Conservation (phyloP, 306 rosid species). For the Cucurbita pepo region DNA sequence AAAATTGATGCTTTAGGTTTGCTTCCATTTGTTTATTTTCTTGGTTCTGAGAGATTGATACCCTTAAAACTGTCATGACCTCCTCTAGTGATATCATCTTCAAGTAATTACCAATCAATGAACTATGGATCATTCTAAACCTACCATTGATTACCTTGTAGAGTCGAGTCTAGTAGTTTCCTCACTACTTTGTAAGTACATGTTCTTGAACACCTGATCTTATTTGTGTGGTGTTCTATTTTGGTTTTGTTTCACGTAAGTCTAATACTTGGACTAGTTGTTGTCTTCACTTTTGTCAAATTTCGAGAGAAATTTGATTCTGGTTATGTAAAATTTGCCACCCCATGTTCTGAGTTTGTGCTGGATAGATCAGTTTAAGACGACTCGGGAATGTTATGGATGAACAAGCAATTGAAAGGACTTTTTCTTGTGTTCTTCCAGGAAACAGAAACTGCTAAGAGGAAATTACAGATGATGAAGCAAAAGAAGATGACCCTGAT, state of each 20-base stretch:
- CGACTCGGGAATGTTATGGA: not conserved
- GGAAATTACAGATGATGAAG: constrained; percentile 38
- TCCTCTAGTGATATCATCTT: not conserved
- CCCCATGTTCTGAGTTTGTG: not conserved
- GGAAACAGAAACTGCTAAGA: constrained; percentile 58
- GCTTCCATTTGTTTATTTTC: not conserved
- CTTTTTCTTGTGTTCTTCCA: constrained; percentile 10
- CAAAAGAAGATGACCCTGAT: constrained; percentile 43
- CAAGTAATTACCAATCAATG: not conserved
- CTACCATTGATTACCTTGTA: not conserved
- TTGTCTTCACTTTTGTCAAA: not conserved
- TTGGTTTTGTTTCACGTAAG: not conserved
- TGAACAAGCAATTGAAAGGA: constrained; percentile 1
- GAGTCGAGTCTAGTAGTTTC: not conserved
- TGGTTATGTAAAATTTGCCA: not conserved
- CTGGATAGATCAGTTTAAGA: not conserved
- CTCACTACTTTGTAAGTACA: not conserved
- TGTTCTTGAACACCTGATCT: not conserved
- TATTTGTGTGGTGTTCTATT: not conserved
- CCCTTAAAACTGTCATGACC: not conserved
- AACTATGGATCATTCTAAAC: not conserved
- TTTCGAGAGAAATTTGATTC: not conserved
- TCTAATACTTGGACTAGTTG: not conserved
- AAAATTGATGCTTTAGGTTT: not conserved
- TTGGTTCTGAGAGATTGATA: not conserved